These are phyloP conservation scores for Mercurialis annua DNA, from an alignment of 345 rosid species.

Conservation along the genomic window DNA sequence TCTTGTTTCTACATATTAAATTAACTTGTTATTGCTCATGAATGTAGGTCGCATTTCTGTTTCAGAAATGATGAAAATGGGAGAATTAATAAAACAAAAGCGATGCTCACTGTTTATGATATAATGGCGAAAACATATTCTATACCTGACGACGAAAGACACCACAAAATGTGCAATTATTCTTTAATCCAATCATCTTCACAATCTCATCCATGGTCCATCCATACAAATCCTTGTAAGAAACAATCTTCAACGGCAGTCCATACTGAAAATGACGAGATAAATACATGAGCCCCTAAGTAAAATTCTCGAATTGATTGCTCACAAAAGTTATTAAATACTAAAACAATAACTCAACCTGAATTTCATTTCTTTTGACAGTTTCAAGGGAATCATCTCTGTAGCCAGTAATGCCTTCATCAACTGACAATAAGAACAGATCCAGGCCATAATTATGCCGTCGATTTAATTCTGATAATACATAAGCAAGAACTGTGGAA, in stretches of 20 bases:
- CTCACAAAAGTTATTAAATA: no score
- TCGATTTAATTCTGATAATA: constrained; percentile 72
- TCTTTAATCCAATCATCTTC: constrained; percentile 87
- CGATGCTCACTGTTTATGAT: neutral
- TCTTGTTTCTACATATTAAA: constrained; percentile 1
- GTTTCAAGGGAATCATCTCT: constrained; percentile 93
- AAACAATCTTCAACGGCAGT: constrained; percentile 76
- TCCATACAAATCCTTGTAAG: constrained; percentile 96
- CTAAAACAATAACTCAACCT: constrained; percentile 35
- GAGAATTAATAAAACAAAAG: neutral
- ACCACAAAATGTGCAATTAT: constrained; percentile 95
- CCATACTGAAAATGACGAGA: constrained; percentile 59
- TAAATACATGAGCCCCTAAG: neutral
- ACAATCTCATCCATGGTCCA: constrained; percentile 99
- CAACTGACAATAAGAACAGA: constrained; percentile 82
- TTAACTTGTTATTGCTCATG: neutral
- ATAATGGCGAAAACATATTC: neutral
- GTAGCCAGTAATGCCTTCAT: constrained; percentile 92
- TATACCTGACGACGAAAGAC: constrained; percentile 91
- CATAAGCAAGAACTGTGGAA: constrained; percentile 81
- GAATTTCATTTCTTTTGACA: constrained; percentile 85
- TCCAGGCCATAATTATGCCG: constrained; percentile 68
- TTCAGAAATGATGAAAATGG: neutral
- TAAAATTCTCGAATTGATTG: no score
- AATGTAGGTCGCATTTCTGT: neutral